Evolutionary conservation across 176 grass and related monocot species (phyloP).

Genomic region (Alopecurus myosuroides): DNA sequence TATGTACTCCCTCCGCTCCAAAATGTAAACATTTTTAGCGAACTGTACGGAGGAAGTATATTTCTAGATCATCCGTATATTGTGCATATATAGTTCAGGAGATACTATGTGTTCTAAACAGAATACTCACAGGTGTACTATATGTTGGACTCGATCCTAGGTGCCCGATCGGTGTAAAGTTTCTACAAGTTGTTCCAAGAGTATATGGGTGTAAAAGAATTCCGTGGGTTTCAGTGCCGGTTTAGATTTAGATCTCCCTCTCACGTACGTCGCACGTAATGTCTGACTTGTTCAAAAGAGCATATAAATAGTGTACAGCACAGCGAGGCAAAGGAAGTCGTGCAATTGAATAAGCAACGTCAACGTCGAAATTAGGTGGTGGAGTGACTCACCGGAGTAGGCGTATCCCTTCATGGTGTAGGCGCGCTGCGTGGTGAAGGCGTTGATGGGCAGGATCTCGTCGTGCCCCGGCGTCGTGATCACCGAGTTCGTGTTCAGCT

Average conservation of each 20-base stretch:
- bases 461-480: constrained; percentile 92
- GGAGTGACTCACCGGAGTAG: constrained; percentile 68
- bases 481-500: constrained; percentile 90
- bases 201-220: background rate
- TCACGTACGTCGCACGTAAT: background rate
- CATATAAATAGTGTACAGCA: too few species aligned
- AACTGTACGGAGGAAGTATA: too few species aligned
- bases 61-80: background rate
- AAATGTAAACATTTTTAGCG: too few species aligned
- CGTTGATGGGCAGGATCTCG: constrained; percentile 96
- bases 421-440: constrained; percentile 56
- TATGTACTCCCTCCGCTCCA: too few species aligned
- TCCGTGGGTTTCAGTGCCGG: background rate
- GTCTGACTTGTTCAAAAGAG: background rate
- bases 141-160: too few species aligned
- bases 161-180: too few species aligned
- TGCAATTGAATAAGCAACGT: background rate
- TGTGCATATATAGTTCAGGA: background rate
- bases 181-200: background rate
- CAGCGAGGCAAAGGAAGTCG: too few species aligned
- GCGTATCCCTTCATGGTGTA: constrained; percentile 95
- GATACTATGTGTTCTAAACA: background rate
- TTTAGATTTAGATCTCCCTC: background rate
- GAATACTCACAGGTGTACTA: background rate
- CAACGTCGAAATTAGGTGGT: background rate